Evolutionary conservation across 2,329 filamentous ascomycete species (phyloP), one percentile per base, ranked within the genome.

Genomic region (Cladosporium sp.): DNA sequence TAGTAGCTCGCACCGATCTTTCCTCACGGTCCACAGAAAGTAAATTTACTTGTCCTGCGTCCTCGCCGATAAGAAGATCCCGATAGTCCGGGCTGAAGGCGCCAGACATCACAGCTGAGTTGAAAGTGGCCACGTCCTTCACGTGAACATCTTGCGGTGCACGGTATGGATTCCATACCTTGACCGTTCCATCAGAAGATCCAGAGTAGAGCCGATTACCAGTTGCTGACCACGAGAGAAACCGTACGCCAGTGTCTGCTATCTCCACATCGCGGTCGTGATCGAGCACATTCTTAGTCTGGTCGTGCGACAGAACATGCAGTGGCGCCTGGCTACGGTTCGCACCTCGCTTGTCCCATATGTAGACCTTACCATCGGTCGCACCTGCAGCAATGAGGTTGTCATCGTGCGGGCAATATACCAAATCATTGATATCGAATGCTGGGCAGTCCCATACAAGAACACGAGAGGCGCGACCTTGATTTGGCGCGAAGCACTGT

Each of bases 351-450:
- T 74, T 67, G 65, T 87, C 84, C 83, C 83, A 87, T 4, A 86
- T 73, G 66, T 85, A 86, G 0, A 81, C 80, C 28, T 73, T 73
- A 2, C 83, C 82, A 66, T 85, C 77, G 0, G 84, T 86, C 60
- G 83, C 85, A 10, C 83, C 82, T 12, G 81, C 82, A 7, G 82
- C 80, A 12, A 86, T 71, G 56, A 84, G 73, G 36, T 78, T 75
- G 1, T 79, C 71, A 53, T 80, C 74, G 54, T 76, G 67, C 0
- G 77, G 77, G 57, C 74, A 75, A 57, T 65, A 68, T 0, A 79
- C 72, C 0, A 86, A 73, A 58, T 85, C 82, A 57, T 86, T 86
- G 62, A 86, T 84, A 66, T 87, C 84, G 7, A 78, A 65, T 0
- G 83, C 83, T 22, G 78, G 78, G 62, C 83, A 86, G 49, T 84